These are phyloP conservation scores for Silene conica DNA, from an alignment of 148 eudicot species.

Conservation along the genomic window DNA sequence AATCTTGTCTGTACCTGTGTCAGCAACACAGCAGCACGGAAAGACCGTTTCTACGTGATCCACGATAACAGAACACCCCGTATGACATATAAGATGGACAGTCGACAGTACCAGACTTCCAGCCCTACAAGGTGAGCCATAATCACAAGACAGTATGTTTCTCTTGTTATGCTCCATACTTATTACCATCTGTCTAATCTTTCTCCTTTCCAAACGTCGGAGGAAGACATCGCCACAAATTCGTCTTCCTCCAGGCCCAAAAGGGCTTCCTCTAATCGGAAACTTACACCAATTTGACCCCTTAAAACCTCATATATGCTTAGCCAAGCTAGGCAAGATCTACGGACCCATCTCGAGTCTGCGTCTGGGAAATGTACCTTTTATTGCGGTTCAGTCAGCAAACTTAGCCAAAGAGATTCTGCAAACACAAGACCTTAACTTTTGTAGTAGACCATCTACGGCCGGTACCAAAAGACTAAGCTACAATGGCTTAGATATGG, in stretches of 20 bases:
- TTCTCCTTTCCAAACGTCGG: neutral
- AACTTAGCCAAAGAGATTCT: too few species aligned
- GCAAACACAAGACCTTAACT: too few species aligned
- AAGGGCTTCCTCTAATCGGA: conserved; percentile 5
- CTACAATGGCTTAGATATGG: too few species aligned
- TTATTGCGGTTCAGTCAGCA: too few species aligned
- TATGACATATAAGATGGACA: neutral
- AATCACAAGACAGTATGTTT: neutral
- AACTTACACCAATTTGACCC: conserved; percentile 4
- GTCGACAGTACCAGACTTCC: neutral
- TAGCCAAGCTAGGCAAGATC: neutral
- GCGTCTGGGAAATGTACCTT: neutral
- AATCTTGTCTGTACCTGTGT: neutral
- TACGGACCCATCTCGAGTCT: neutral
- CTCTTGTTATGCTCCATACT: neutral
- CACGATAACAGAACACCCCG: too few species aligned
- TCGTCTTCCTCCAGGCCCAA: conserved; percentile 2
- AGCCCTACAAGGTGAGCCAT: too few species aligned
- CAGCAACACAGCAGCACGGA: neutral
- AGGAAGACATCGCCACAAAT: neutral
- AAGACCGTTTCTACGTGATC: neutral
- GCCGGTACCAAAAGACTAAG: too few species aligned
- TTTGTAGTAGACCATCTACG: too few species aligned
- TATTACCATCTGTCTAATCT: neutral
- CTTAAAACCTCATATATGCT: neutral